A percentile compares a stretch with the other conserved stretches of the same genome.
Conservation (phyloP, 192 early-diverging fungal genomes). For the Coemansia sp. region DNA sequence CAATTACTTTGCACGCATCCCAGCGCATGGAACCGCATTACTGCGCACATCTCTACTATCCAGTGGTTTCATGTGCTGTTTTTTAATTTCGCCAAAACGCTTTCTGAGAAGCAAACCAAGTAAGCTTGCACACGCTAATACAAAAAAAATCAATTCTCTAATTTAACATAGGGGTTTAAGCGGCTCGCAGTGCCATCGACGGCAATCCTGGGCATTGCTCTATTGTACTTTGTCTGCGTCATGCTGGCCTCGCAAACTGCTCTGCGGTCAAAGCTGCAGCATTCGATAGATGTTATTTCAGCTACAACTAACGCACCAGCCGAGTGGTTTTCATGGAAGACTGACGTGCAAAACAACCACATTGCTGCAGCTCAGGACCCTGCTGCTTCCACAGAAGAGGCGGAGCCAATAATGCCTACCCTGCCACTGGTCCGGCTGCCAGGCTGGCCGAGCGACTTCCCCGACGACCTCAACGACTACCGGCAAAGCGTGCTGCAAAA, state of each 20-base stretch:
- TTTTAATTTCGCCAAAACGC: not conserved
- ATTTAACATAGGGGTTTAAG: conserved; percentile 28
- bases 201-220: conserved; percentile 17
- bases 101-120: not conserved
- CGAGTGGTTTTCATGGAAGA: conserved; percentile 7
- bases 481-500: conserved; percentile 16
- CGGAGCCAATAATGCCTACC: not conserved
- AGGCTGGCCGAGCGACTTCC: conserved; percentile 46
- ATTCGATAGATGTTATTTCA: not conserved
- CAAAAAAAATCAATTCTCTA: not conserved
- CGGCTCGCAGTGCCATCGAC: conserved; percentile 35
- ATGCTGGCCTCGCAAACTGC: conserved; percentile 14
- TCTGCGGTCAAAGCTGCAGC: not conserved
- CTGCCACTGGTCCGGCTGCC: conserved; percentile 19
- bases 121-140: not conserved
- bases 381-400: too few relatives aligned
- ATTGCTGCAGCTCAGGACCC: too few relatives aligned
- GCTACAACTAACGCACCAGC: not conserved
- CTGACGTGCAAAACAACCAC: not conserved
- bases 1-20: too few relatives aligned
- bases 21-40: too few relatives aligned
- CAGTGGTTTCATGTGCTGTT: too few relatives aligned
- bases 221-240: conserved; percentile 25
- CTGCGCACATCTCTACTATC: too few relatives aligned
- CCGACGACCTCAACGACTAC: conserved; percentile 24